These are phyloP conservation scores for Dryas octopetala DNA, from an alignment of 306 rosid genomes.

Conservation along the genomic window DNA sequence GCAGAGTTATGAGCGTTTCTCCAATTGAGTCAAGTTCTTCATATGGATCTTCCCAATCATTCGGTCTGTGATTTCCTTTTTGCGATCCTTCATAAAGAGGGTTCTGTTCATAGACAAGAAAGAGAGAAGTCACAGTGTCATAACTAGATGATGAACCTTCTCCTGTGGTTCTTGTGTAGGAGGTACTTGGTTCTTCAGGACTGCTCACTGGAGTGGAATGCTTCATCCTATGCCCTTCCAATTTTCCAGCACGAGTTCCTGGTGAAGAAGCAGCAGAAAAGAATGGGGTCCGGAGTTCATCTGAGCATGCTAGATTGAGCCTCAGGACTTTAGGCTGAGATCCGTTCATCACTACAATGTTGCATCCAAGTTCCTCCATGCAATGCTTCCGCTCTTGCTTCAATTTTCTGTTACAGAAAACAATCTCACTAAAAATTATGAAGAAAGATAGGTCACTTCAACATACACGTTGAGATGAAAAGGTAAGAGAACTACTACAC, in stretches of 20 bases:
- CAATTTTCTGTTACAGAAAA: constrained; percentile 67
- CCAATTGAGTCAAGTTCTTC: constrained; percentile 42
- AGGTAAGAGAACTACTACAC: background rate
- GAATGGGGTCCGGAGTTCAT: constrained; percentile 77
- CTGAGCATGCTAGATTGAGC: constrained; percentile 69
- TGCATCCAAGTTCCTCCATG: constrained; percentile 81
- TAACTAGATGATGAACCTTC: constrained; percentile 60
- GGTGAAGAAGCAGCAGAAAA: constrained; percentile 81
- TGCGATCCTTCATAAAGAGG: constrained; percentile 65
- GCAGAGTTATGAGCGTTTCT: constrained; percentile 43
- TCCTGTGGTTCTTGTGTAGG: constrained; percentile 52
- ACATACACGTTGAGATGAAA: background rate
- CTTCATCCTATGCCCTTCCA: constrained; percentile 58
- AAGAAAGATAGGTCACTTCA: background rate
- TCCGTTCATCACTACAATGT: constrained; percentile 81
- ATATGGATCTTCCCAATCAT: constrained; percentile 41
- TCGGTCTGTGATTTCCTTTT: constrained; percentile 32
- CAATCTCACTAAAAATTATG: background rate
- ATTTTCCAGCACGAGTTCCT: constrained; percentile 38
- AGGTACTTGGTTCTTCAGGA: constrained; percentile 72
- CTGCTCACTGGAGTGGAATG: constrained; percentile 84
- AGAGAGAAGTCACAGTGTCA: constrained; percentile 57
- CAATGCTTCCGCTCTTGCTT: constrained; percentile 89
- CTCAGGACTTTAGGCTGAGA: constrained; percentile 75
- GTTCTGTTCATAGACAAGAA: constrained; percentile 73